These are phyloP conservation scores for Naganishia sp. DNA, from an alignment of 1,284 basidiomycete genomes.

Conservation along the genomic window DNA sequence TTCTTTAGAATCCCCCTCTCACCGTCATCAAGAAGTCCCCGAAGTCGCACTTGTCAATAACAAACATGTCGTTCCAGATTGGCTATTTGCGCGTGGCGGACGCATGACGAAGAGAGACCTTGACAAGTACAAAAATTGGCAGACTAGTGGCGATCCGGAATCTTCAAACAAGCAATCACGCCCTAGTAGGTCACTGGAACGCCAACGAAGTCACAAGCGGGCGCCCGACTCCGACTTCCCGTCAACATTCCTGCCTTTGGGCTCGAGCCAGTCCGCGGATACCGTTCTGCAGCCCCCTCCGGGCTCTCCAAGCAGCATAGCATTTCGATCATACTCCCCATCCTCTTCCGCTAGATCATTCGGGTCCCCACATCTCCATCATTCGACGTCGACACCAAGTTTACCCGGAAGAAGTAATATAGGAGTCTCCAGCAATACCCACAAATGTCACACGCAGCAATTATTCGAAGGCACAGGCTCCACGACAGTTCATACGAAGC, in stretches of 20 bases:
- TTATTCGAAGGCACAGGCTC: conserved; percentile 83
- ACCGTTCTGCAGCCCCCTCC: conserved; percentile 36
- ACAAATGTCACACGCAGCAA: conserved; percentile 49
- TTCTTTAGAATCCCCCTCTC: conserved; percentile 38
- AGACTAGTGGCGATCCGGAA: conserved; percentile 30
- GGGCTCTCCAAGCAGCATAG: conserved; percentile 43
- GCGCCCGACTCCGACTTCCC: conserved; percentile 28
- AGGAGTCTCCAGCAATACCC: conserved; percentile 22
- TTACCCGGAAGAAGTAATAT: conserved; percentile 35
- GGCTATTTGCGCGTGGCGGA: conserved; percentile 63
- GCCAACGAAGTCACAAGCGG: conserved; percentile 15
- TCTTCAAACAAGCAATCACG: not conserved
- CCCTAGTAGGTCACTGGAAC: conserved; percentile 6
- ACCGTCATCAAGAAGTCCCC: conserved; percentile 67
- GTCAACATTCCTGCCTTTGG: conserved; percentile 18
- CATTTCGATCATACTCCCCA: conserved; percentile 37
- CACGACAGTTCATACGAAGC: conserved; percentile 84
- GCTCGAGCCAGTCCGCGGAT: conserved; percentile 12
- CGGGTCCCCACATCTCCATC: conserved; percentile 41
- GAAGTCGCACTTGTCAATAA: conserved; percentile 89
- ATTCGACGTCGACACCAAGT: conserved; percentile 47
- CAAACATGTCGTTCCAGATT: conserved; percentile 92
- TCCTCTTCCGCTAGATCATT: conserved; percentile 30
- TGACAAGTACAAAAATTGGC: conserved; percentile 31
- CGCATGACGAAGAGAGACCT: conserved; percentile 34